Percentiles rank a stretch among this genome's conserved stretches.
phyloP scores from a whole-genome alignment of 257 asterid species.

The Paulownia fortunei region DNA sequence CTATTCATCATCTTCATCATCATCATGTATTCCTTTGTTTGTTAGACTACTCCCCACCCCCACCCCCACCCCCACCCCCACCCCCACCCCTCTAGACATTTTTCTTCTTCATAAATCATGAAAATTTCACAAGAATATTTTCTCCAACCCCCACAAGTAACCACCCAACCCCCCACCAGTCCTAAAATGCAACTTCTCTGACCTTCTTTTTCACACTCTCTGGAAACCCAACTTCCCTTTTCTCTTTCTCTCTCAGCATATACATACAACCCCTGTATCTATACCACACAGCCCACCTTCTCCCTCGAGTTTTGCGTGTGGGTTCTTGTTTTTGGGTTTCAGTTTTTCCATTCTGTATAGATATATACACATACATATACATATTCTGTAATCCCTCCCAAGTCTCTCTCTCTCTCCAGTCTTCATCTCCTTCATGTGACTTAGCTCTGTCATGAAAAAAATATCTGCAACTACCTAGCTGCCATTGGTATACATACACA shows the following conservation, averaged over 20 bases:
- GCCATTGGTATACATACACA: constrained; percentile 11
- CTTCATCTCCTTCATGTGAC: constrained; percentile 44
- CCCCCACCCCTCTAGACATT: background rate
- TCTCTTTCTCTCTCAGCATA: constrained; percentile 29
- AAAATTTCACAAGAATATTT: background rate
- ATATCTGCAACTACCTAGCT: constrained; percentile 43
- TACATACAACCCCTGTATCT: constrained; percentile 34
- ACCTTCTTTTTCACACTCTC: constrained; percentile 31
- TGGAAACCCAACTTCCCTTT: constrained; percentile 22
- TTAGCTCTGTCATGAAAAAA: constrained; percentile 13
- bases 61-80: constrained; percentile 21
- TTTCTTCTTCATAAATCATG: background rate
- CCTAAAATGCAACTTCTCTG: constrained; percentile 44
- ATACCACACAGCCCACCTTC: constrained; percentile 13
- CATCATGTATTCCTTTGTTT: constrained; percentile 19
- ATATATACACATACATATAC: background rate
- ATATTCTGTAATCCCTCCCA: constrained; percentile 5
- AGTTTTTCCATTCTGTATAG: background rate
- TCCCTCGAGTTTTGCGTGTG: constrained; percentile 20
- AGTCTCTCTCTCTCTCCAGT: constrained; percentile 27
- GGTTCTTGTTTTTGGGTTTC: constrained; percentile 14
- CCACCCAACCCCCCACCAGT: constrained; percentile 30
- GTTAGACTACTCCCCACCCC: background rate
- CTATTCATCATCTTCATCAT: constrained; percentile 24
- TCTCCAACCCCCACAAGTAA: constrained; percentile 28